Evolutionary conservation across 805 yeast genomes (phyloP).

Genomic region (Wickerhamomyces bovis): DNA sequence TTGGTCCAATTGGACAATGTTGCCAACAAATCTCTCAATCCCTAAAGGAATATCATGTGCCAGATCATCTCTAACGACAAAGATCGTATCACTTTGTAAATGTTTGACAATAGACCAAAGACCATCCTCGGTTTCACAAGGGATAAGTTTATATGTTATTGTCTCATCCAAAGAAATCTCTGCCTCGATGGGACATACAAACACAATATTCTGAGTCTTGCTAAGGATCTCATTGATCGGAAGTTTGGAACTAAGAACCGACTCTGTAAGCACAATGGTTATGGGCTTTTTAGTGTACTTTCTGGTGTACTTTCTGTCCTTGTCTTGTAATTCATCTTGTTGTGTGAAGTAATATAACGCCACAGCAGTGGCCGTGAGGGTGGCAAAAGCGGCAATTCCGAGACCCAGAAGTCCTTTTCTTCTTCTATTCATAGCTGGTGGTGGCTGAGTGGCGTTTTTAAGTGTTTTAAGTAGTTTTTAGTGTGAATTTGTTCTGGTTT

Average conservation of each 20-base stretch:
- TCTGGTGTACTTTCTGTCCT: not conserved
- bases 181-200: slow-evolving; percentile 29
- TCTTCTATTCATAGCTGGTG: slow-evolving; percentile 1
- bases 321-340: not conserved
- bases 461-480: too few species aligned
- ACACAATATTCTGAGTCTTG: slow-evolving; percentile 26
- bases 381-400: slow-evolving; percentile 6
- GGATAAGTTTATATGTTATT: slow-evolving; percentile 25
- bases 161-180: slow-evolving; percentile 23
- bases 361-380: slow-evolving; percentile 8
- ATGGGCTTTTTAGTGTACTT: slow-evolving; percentile 19
- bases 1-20: slow-evolving; percentile 21
- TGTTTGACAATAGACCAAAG: slow-evolving; percentile 53
- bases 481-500: not conserved
- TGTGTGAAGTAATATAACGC: slow-evolving; percentile 6
- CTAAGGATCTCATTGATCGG: slow-evolving; percentile 21
- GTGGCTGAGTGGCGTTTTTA: not conserved
- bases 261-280: slow-evolving; percentile 22
- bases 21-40: slow-evolving; percentile 25
- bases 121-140: slow-evolving; percentile 43
- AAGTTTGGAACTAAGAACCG: slow-evolving; percentile 20
- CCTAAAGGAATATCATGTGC: slow-evolving; percentile 25
- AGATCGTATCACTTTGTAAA: slow-evolving; percentile 31
- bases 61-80: slow-evolving; percentile 25
- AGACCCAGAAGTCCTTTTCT: slow-evolving; percentile 6